These are phyloP conservation scores for Helotiales sp. DNA, from an alignment of 2,329 filamentous ascomycete genomes.

Conservation along the genomic window DNA sequence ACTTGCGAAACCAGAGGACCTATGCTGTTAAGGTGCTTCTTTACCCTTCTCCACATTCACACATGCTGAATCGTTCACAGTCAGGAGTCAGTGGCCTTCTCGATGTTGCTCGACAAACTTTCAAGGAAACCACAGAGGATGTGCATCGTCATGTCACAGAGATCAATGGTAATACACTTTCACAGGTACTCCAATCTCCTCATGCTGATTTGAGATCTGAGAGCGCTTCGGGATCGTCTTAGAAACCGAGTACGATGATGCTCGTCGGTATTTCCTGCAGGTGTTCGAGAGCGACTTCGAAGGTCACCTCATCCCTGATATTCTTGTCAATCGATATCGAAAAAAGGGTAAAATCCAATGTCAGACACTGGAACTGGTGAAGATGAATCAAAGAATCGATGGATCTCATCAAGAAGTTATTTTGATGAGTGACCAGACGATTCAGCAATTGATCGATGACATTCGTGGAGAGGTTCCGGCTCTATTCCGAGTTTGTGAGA, in stretches of 20 bases:
- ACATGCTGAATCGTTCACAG: constrained; percentile 47
- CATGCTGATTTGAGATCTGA: constrained; percentile 24
- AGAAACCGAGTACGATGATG: constrained; percentile 75
- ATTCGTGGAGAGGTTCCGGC: constrained; percentile 73
- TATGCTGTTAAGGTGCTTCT: constrained; percentile 79
- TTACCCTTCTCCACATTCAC: neutral
- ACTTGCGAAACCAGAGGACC: constrained; percentile 85
- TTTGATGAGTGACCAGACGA: constrained; percentile 77
- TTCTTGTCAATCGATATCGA: constrained; percentile 77
- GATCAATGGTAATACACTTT: constrained; percentile 60
- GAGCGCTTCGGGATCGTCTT: constrained; percentile 59
- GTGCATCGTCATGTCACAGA: constrained; percentile 72
- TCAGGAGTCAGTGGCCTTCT: constrained; percentile 83
- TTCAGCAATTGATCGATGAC: constrained; percentile 73
- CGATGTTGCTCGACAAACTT: constrained; percentile 86
- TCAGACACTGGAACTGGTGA: constrained; percentile 82
- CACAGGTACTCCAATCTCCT: neutral
- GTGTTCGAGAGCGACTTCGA: constrained; percentile 68
- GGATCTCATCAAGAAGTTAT: constrained; percentile 86
- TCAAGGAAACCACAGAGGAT: constrained; percentile 85
- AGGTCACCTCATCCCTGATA: constrained; percentile 60
- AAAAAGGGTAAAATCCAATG: constrained; percentile 83
- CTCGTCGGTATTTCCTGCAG: constrained; percentile 79
- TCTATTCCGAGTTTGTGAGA: constrained; percentile 85
- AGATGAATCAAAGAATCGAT: constrained; percentile 77